phyloP scores from a whole-genome alignment of 805 yeast species.

The Candida berthetii region DNA sequence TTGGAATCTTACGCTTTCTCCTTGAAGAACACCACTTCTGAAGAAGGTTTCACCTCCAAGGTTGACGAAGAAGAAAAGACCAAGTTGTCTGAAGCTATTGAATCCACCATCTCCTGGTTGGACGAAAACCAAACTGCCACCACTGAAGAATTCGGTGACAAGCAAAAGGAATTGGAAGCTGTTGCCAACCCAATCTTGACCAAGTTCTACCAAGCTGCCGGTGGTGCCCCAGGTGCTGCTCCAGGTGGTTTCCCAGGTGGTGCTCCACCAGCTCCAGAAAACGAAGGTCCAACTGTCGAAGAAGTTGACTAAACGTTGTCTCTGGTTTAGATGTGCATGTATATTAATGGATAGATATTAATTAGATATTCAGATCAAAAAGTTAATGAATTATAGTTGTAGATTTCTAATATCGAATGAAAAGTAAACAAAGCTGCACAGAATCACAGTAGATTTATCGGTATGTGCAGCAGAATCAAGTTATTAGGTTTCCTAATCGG shows the following conservation, averaged over 20 bases:
- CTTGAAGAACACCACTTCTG: slow-evolving; percentile 75
- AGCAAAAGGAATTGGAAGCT: slow-evolving; percentile 93
- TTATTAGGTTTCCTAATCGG: too few relatives aligned
- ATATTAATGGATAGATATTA: neutral
- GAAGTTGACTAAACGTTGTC: slow-evolving; percentile 54
- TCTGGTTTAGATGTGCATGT: neutral
- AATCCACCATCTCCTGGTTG: slow-evolving; percentile 85
- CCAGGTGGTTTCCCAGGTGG: slow-evolving; percentile 53
- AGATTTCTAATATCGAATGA: too few relatives aligned
- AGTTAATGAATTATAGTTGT: too few relatives aligned
- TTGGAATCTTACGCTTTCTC: slow-evolving; percentile 95
- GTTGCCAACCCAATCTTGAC: slow-evolving; percentile 95
- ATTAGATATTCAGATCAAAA: too few relatives aligned
- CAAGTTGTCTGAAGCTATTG: slow-evolving; percentile 70
- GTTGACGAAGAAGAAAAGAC: slow-evolving; percentile 64
- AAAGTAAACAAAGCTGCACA: too few relatives aligned
- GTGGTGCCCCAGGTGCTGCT: slow-evolving; percentile 70
- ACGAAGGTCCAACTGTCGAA: slow-evolving; percentile 67
- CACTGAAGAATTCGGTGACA: slow-evolving; percentile 85
- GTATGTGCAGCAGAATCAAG: too few relatives aligned
- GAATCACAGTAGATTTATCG: too few relatives aligned
- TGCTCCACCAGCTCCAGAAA: slow-evolving; percentile 40
- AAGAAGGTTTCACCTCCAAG: slow-evolving; percentile 75
- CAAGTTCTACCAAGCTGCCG: slow-evolving; percentile 94
- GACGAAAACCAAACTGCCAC: slow-evolving; percentile 91